phyloP scores from a whole-genome alignment of 73 alveolate genomes.

The Paramecium primaurelia region DNA sequence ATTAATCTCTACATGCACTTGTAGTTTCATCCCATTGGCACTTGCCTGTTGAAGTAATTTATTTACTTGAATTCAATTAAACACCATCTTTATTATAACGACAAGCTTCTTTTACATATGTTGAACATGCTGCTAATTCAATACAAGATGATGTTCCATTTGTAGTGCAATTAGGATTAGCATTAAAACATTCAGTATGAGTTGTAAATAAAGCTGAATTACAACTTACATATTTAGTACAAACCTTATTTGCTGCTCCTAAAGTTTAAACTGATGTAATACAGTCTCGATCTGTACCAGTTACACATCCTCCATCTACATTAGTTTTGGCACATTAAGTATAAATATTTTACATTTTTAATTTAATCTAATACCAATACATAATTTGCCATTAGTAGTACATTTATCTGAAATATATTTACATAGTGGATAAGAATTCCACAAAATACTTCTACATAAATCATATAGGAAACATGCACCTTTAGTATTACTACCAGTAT shows the following conservation, averaged over 20 bases:
- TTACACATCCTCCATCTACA: neutral
- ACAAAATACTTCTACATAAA: neutral
- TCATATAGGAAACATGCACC: neutral
- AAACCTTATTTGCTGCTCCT: neutral
- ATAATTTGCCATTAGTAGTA: neutral
- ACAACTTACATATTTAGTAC: neutral
- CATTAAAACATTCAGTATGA: neutral
- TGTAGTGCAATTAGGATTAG: neutral
- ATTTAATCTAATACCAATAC: slow-evolving; percentile 30
- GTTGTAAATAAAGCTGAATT: neutral
- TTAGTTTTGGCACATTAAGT: neutral
- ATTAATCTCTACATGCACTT: neutral
- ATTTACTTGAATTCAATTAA: neutral
- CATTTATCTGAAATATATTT: neutral
- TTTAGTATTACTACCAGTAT: neutral
- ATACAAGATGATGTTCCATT: slow-evolving; percentile 5
- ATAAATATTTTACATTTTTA: too few relatives aligned
- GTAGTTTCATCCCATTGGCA: neutral
- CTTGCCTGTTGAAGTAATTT: neutral
- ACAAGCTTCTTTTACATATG: neutral
- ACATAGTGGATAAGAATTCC: neutral
- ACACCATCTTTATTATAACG: neutral
- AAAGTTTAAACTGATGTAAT: neutral
- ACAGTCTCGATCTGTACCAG: slow-evolving; percentile 7
- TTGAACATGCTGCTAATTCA: neutral